Evolutionary conservation across 306 rosid species (phyloP), one percentile per base, ranked within the genome.

Genomic region (Dryas drummondii): DNA sequence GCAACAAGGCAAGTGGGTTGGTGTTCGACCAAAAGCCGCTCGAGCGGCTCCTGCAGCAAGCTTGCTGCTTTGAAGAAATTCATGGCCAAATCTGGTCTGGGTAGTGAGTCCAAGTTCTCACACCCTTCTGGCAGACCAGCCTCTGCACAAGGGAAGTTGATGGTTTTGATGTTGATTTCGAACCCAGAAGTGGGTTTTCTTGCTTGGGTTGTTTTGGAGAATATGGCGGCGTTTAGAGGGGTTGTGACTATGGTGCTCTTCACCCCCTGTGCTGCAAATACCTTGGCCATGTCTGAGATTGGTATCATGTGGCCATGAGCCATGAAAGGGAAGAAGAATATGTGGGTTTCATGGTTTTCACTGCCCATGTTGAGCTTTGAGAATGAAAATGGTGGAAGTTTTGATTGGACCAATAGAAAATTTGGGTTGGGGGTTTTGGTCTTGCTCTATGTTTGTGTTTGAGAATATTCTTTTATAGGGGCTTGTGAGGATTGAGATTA

Each of bases 51-150:
- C 53, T 74, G 76, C 4, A 93, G 85, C 56, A 83, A 46, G 2
- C 37, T 1, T 0, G 75, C 47, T 19, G 91, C 86, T n/a, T 37
- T 66, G 80, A 78, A 37, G 80, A 90, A 89, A 6, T 1, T 2
- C 0, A 1, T 42, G 4, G 9, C 0, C 6, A 71, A 2, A 0
- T 55, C 50, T 0, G 77, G 73, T 2, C 79, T 17, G 6, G 67
- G 2, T 0, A 84, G 4, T 0, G 66, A 17, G 53, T 88, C 86
- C 0, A 50, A 5, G 53, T 68, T 84, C 44, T 90, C 94, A 8
- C 80, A 78, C 0, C 90, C 91, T 72, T 83, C 80, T 0, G 91
- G 92, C 7, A 90, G 60, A 0, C 91, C 92, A 0, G 77, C 69
- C 46, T 82, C 49, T 15, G 65, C 41, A 0, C 63, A 0, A 0